Percentiles rank a stretch among this genome's conserved stretches.
phyloP scores from a whole-genome alignment of 768 basidiomycete species.

The Amanita thiersii region DNA sequence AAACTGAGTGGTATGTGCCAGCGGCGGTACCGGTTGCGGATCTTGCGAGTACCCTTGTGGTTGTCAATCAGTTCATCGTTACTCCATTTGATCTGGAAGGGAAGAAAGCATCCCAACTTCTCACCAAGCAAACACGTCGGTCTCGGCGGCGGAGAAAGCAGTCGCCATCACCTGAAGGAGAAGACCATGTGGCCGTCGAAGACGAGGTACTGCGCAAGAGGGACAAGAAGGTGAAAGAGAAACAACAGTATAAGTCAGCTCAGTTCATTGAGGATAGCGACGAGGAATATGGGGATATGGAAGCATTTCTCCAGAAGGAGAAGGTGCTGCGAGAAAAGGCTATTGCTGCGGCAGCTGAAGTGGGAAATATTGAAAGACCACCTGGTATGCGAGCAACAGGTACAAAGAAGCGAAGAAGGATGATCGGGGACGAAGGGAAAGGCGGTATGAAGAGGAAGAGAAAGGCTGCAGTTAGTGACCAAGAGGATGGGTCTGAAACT shows the following conservation, averaged over 20 bases:
- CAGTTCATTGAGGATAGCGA: conserved; percentile 93
- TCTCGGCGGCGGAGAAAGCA: conserved; percentile 42
- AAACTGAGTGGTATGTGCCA: conserved; percentile 83
- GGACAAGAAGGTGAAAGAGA: conserved; percentile 58
- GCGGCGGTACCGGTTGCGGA: conserved; percentile 57
- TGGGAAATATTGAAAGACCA: conserved; percentile 29
- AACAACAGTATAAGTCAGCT: conserved; percentile 69
- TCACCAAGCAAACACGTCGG: conserved; percentile 55
- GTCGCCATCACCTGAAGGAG: conserved; percentile 32
- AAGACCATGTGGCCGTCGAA: conserved; percentile 24
- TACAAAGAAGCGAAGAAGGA: conserved; percentile 39
- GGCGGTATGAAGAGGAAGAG: conserved; percentile 26
- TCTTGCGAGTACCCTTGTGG: conserved; percentile 57
- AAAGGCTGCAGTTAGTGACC: conserved; percentile 14
- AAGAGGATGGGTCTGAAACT: conserved; percentile 11
- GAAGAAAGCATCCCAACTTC: conserved; percentile 63
- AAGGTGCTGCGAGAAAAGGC: conserved; percentile 49
- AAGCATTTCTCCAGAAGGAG: conserved; percentile 77
- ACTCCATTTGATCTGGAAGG: conserved; percentile 76
- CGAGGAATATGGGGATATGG: conserved; percentile 72
- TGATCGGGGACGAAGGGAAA: conserved; percentile 22
- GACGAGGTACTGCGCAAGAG: conserved; percentile 39
- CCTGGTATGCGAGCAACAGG: conserved; percentile 45
- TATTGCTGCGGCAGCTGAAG: conserved; percentile 35
- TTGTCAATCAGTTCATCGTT: conserved; percentile 79